phyloP scores from a whole-genome alignment of 768 basidiomycete genomes.

The Tulasnella calospora region DNA sequence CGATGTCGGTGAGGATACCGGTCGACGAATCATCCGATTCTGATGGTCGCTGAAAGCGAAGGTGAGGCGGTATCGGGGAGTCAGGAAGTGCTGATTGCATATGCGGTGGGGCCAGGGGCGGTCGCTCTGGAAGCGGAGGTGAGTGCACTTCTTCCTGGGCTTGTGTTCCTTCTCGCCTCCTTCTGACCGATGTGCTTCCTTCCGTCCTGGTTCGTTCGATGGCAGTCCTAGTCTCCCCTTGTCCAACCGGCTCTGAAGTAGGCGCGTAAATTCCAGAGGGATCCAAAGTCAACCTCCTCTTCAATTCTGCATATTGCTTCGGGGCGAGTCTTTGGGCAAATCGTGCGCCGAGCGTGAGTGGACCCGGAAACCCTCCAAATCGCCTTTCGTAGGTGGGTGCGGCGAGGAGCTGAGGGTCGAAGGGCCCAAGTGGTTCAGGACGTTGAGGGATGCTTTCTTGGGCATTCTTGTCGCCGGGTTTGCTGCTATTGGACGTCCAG shows the following conservation, averaged over 20 bases:
- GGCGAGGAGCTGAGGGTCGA: background rate
- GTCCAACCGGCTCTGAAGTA: background rate
- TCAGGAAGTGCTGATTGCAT: background rate
- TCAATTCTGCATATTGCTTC: background rate
- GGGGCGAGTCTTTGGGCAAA: constrained; percentile 6
- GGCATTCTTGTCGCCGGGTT: background rate
- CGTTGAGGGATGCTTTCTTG: background rate
- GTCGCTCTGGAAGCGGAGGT: background rate
- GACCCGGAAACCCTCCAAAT: constrained; percentile 39
- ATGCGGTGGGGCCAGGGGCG: constrained; percentile 4
- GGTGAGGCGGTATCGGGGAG: background rate
- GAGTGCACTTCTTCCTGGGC: background rate
- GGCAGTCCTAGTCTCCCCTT: background rate
- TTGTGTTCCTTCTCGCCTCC: background rate
- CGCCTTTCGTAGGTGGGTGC: constrained; percentile 28
- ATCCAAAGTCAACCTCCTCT: constrained; percentile 6
- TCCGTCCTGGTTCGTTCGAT: background rate
- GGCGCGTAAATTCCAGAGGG: background rate
- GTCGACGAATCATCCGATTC: background rate
- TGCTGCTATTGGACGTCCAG: background rate
- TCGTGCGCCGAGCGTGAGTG: background rate
- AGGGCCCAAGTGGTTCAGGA: constrained; percentile 54
- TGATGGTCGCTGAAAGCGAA: background rate
- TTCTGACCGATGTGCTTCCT: background rate
- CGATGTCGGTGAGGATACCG: background rate